Conservation (phyloP, 1,139 yeast species). For the Geotrichum klebahnii region DNA sequence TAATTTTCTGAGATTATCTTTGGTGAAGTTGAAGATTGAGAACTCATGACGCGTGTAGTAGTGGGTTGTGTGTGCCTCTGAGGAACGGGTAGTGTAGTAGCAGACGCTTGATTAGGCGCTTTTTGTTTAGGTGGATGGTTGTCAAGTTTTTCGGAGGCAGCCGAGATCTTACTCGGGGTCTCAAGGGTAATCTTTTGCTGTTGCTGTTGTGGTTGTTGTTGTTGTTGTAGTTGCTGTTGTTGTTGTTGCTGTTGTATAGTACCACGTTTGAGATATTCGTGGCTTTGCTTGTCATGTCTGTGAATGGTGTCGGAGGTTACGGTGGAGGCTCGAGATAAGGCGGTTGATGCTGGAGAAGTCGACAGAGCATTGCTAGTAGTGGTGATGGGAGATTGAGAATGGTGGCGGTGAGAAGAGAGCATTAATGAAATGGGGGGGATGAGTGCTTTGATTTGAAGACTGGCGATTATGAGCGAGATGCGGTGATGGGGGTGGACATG, state of each 20-base stretch:
- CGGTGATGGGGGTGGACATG: neutral
- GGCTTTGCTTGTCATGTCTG: neutral
- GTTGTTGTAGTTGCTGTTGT: neutral
- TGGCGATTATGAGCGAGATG: neutral
- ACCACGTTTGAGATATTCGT: neutral
- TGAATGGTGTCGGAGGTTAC: neutral
- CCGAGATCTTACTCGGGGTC: no score
- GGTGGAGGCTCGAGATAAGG: slow-evolving; percentile 1
- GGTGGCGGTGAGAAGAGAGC: slow-evolving; percentile 6
- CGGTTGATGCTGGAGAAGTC: slow-evolving; percentile 1
- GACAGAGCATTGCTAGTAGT: slow-evolving; percentile 11
- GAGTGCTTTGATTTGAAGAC: neutral
- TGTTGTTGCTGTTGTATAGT: neutral
- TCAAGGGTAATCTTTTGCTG: neutral
- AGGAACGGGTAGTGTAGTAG: neutral
- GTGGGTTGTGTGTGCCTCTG: neutral
- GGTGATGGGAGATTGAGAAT: slow-evolving; percentile 10
- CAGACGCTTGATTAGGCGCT: neutral
- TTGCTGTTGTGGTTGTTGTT: slow-evolving; percentile 3
- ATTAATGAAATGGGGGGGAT: neutral
- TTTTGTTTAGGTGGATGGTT: neutral
- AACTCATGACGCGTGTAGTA: neutral
- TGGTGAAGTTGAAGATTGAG: slow-evolving; percentile 2
- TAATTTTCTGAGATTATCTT: slow-evolving; percentile 53
- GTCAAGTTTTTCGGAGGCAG: no score